These are phyloP conservation scores for Actinomucor elegans DNA, from an alignment of 371 early-diverging fungal species.

Conservation along the genomic window DNA sequence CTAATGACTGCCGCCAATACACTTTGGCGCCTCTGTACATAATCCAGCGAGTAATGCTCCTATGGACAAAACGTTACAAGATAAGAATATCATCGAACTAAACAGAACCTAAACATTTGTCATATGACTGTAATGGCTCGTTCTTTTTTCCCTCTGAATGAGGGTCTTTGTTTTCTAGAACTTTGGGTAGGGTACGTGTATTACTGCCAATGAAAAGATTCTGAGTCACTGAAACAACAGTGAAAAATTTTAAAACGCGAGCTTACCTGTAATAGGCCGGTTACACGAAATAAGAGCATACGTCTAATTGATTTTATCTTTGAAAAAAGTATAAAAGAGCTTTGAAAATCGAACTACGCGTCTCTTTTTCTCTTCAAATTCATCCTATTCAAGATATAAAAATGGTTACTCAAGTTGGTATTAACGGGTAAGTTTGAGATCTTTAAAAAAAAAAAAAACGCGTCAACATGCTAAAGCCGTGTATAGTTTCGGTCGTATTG, in stretches of 20 bases:
- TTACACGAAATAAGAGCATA: conserved; percentile 1
- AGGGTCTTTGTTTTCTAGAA: too few relatives aligned
- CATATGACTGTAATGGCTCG: too few relatives aligned
- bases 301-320: conserved; percentile 14
- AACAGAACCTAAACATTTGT: too few relatives aligned
- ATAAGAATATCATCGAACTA: too few relatives aligned
- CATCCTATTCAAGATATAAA: conserved; percentile 5
- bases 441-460: too few relatives aligned
- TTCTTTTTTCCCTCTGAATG: too few relatives aligned
- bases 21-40: too few relatives aligned
- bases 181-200: conserved; percentile 5
- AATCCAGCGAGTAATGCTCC: too few relatives aligned
- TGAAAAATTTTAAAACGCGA: not conserved
- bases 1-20: conserved; percentile 11
- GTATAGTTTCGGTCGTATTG: conserved; percentile 92
- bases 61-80: too few relatives aligned
- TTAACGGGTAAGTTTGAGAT: conserved; percentile 26
- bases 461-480: too few relatives aligned
- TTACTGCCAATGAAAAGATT: not conserved
- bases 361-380: conserved; percentile 8
- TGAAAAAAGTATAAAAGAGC: conserved; percentile 18
- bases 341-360: conserved; percentile 1
- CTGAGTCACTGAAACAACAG: too few relatives aligned
- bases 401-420: conserved; percentile 34
- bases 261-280: too few relatives aligned